phyloP scores from a whole-genome alignment of 805 yeast species.

The Candida xyloterini region DNA sequence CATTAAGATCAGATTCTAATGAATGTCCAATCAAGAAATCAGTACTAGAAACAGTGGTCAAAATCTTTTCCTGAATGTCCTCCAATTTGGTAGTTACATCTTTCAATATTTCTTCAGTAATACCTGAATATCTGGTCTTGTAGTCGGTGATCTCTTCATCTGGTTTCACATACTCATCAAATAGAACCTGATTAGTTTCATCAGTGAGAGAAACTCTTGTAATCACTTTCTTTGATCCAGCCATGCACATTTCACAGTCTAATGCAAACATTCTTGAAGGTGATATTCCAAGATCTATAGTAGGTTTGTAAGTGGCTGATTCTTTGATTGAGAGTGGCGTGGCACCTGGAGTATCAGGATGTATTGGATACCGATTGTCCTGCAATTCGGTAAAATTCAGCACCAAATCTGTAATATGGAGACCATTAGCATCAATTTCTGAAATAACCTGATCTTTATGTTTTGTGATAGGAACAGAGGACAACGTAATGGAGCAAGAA shows the following conservation, averaged over 20 bases:
- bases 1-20: constrained; percentile 75
- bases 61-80: constrained; percentile 64
- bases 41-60: constrained; percentile 43
- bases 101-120: constrained; percentile 63
- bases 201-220: constrained; percentile 77
- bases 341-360: constrained; percentile 35
- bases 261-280: constrained; percentile 70
- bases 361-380: constrained; percentile 54
- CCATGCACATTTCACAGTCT: constrained; percentile 91
- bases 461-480: constrained; percentile 53
- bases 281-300: constrained; percentile 49
- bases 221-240: constrained; percentile 60
- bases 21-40: constrained; percentile 90
- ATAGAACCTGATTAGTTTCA: constrained; percentile 53
- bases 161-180: constrained; percentile 81
- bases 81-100: constrained; percentile 59
- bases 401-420: constrained; percentile 51
- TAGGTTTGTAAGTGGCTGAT: constrained; percentile 51
- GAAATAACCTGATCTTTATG: constrained; percentile 43
- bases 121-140: constrained; percentile 81
- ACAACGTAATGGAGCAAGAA: constrained; percentile 53
- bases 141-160: constrained; percentile 71
- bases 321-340: constrained; percentile 17
- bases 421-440: constrained; percentile 34
- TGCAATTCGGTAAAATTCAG: constrained; percentile 48